Conservation (phyloP, 192 early-diverging fungal genomes). For the Coemansia sp. region DNA sequence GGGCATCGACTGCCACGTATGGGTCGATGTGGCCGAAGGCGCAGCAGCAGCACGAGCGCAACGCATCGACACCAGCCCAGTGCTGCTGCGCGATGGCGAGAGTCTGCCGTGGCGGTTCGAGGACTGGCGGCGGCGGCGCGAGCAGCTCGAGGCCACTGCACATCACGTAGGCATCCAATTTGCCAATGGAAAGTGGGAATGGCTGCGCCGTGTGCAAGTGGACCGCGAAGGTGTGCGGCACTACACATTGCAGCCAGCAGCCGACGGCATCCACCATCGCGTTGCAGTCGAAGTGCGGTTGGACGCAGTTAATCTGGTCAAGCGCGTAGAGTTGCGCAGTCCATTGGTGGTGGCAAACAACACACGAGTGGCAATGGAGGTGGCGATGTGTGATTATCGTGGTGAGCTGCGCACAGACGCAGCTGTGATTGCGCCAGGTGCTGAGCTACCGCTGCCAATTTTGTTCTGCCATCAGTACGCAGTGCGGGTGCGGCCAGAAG, state of each 20-base stretch:
- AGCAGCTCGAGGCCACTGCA: conserved; percentile 64
- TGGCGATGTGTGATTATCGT: conserved; percentile 71
- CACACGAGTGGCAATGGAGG: conserved; percentile 75
- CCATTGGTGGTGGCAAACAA: conserved; percentile 79
- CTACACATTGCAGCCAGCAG: conserved; percentile 78
- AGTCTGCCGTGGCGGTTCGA: conserved; percentile 94
- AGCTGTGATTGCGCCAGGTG: conserved; percentile 64
- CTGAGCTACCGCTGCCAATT: conserved; percentile 84
- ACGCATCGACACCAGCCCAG: conserved; percentile 65
- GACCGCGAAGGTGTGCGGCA: conserved; percentile 84
- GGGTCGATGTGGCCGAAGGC: conserved; percentile 66
- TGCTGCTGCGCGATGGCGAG: conserved; percentile 67
- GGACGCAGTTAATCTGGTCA: conserved; percentile 73
- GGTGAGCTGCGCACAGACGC: conserved; percentile 56
- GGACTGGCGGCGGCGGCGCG: conserved; percentile 90
- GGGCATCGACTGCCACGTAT: conserved; percentile 86
- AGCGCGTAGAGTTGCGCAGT: conserved; percentile 89
- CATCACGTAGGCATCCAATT: conserved; percentile 87
- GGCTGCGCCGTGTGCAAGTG: conserved; percentile 81
- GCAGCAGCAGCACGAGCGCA: conserved; percentile 19
- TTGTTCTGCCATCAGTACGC: conserved; percentile 77
- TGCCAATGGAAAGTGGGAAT: conserved; percentile 85
- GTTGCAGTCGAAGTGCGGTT: conserved; percentile 87
- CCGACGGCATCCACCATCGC: conserved; percentile 76
- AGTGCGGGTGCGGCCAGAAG: conserved; percentile 77